Conservation (phyloP, 768 basidiomycete genomes). For the Naematelia aurantialba region DNA sequence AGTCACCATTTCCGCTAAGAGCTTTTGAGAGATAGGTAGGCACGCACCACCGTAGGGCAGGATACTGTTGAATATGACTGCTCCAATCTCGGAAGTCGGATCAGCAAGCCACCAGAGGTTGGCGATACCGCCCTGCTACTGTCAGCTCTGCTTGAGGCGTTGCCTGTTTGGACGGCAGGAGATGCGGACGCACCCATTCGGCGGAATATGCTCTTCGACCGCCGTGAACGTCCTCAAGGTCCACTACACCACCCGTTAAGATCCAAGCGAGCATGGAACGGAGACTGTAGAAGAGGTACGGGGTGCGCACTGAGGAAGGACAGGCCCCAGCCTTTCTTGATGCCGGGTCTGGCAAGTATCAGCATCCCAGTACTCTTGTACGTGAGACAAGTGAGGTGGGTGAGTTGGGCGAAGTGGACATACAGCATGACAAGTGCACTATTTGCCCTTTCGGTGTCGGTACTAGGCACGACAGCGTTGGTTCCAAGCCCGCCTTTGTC, state of each 20-base stretch:
- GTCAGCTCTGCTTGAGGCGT: too few species aligned
- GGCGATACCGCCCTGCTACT: constrained; percentile 10
- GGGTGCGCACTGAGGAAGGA: constrained; percentile 15
- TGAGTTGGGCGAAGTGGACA: background rate
- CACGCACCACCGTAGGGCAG: constrained; percentile 17
- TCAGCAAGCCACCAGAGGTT: constrained; percentile 22
- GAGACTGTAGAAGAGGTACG: background rate
- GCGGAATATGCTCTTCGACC: constrained; percentile 18
- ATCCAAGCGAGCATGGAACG: background rate
- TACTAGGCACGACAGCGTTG: constrained; percentile 10
- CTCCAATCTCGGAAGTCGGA: constrained; percentile 15
- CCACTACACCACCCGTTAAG: constrained; percentile 6
- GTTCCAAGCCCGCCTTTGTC: constrained; percentile 15
- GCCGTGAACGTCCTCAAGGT: constrained; percentile 16
- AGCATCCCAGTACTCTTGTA: too few species aligned
- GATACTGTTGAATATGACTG: constrained; percentile 15
- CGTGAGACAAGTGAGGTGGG: background rate
- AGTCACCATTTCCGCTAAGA: background rate
- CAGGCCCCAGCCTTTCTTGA: constrained; percentile 18
- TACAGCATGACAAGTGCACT: constrained; percentile 13
- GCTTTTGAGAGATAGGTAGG: background rate
- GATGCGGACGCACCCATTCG: too few species aligned
- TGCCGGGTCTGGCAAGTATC: constrained; percentile 10
- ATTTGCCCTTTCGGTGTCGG: constrained; percentile 9
- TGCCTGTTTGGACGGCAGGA: too few species aligned